These are phyloP conservation scores for Lenzites betulinus DNA, from an alignment of 768 basidiomycete genomes.

Conservation along the genomic window DNA sequence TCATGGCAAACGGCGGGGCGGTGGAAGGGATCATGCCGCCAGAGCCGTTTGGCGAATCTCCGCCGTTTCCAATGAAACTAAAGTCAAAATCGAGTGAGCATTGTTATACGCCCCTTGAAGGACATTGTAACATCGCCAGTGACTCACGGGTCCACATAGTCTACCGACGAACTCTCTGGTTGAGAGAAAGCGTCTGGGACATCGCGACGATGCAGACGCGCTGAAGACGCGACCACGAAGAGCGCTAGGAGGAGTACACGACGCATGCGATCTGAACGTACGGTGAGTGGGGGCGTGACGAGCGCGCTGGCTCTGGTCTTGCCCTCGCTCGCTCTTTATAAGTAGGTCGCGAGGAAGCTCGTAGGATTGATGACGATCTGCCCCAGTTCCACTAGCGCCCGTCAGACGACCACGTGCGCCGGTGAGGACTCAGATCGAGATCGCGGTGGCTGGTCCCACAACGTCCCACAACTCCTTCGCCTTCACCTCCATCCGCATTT, in stretches of 20 bases:
- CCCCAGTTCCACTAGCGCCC: not conserved
- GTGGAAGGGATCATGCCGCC: conserved; percentile 79
- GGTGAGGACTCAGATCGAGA: not conserved
- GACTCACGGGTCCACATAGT: conserved; percentile 49
- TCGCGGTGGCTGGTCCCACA: not conserved
- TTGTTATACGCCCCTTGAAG: not conserved
- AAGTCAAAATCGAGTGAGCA: not conserved
- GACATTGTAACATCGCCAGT: too few species aligned
- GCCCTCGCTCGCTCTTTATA: not conserved
- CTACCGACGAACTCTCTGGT: conserved; percentile 41
- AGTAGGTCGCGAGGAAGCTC: too few species aligned
- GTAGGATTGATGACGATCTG: too few species aligned
- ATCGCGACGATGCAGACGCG: conserved; percentile 11
- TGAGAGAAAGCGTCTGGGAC: conserved; percentile 22
- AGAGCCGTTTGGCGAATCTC: conserved; percentile 66
- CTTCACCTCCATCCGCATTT: not conserved
- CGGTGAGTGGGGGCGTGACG: not conserved
- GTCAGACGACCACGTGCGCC: not conserved
- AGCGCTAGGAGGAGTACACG: not conserved
- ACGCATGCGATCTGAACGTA: not conserved
- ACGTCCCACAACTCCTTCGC: not conserved
- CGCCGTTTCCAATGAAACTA: conserved; percentile 71
- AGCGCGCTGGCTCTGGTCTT: not conserved
- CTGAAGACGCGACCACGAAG: not conserved
- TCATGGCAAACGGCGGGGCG: conserved; percentile 86